phyloP scores from a whole-genome alignment of 2,329 filamentous ascomycete genomes.

The Hirsutella thompsonii region DNA sequence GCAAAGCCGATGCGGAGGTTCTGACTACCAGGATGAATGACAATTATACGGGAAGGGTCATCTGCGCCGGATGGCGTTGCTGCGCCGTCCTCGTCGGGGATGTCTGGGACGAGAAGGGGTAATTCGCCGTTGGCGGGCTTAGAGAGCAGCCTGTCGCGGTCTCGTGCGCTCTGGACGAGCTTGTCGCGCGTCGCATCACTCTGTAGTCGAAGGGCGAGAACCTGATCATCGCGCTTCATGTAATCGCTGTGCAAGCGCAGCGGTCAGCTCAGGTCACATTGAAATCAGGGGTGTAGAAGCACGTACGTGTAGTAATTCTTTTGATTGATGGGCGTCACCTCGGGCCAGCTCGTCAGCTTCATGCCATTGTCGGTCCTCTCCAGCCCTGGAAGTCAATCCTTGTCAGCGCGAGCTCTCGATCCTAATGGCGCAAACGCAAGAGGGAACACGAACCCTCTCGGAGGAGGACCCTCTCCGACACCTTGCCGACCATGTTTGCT shows the following conservation, averaged over 20 bases:
- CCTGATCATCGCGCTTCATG: conserved; percentile 94
- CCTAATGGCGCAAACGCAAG: conserved; percentile 1
- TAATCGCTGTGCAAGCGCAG: conserved; percentile 55
- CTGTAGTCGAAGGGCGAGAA: conserved; percentile 77
- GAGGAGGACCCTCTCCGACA: conserved; percentile 51
- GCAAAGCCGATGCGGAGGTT: conserved; percentile 89
- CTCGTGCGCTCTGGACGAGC: conserved; percentile 75
- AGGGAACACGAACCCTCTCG: conserved; percentile 37
- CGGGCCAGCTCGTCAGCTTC: conserved; percentile 88
- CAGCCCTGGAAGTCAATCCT: conserved; percentile 46
- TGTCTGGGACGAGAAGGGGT: conserved; percentile 45
- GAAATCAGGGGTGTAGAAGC: not conserved
- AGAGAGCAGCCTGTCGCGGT: conserved; percentile 74
- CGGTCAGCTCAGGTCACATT: not conserved
- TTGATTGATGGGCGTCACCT: conserved; percentile 89
- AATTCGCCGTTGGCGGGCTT: conserved; percentile 58
- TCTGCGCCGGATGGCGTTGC: conserved; percentile 45
- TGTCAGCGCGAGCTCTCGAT: conserved; percentile 9
- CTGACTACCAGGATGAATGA: conserved; percentile 91
- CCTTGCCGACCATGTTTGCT: conserved; percentile 46
- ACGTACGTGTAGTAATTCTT: conserved; percentile 98
- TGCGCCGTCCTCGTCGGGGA: conserved; percentile 43
- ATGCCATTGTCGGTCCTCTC: conserved; percentile 98
- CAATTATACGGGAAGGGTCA: conserved; percentile 80
- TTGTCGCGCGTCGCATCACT: conserved; percentile 75